Evolutionary conservation across 192 early-diverging fungal species (phyloP).

Genomic region (Chytriomyces hyalinus): DNA sequence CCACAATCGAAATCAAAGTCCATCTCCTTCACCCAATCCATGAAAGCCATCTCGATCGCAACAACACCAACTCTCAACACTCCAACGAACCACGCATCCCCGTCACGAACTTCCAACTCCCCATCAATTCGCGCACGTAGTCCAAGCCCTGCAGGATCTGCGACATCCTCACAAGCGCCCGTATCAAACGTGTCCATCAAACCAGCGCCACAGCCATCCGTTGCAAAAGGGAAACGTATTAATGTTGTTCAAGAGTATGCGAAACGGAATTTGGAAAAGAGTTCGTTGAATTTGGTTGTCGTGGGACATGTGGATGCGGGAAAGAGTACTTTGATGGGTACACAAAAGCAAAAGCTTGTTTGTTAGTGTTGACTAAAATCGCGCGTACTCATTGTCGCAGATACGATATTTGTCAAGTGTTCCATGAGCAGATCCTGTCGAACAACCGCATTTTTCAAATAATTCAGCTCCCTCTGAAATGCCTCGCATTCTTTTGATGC

Average conservation of each 20-base stretch:
- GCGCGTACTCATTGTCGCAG: too few relatives aligned
- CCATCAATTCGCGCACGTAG: background rate
- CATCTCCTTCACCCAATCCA: slow-evolving; percentile 14
- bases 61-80: background rate
- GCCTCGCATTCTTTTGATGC: background rate
- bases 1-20: background rate
- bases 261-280: slow-evolving; percentile 70
- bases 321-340: slow-evolving; percentile 92
- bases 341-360: background rate
- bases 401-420: background rate
- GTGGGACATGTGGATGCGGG: slow-evolving; percentile 97
- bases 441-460: background rate
- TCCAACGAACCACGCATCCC: background rate
- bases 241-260: slow-evolving; percentile 74
- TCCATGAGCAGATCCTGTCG: slow-evolving; percentile 5
- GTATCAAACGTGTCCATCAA: background rate
- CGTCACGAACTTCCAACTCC: background rate
- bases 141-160: background rate
- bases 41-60: slow-evolving; percentile 25
- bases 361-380: background rate
- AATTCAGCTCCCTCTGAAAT: background rate
- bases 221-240: slow-evolving; percentile 58
- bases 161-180: background rate
- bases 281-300: slow-evolving; percentile 82
- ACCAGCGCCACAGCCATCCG: slow-evolving; percentile 8